Evolutionary conservation across 352 stramenopile species (phyloP).

Genomic region (Pythium scleroteichum): DNA sequence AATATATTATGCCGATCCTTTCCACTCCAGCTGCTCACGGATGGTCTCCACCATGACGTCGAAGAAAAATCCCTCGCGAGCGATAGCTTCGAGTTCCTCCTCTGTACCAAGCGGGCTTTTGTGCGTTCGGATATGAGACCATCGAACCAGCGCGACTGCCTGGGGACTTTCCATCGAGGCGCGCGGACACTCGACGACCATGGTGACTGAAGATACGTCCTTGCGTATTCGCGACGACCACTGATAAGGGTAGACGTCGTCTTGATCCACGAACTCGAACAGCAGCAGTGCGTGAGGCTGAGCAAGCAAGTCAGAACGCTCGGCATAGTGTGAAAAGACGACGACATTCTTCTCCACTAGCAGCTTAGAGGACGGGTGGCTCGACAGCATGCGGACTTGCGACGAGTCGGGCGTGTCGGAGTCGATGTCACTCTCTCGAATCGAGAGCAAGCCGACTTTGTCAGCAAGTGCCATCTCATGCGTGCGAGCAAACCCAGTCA

Average conservation of each 20-base stretch:
- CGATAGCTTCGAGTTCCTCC: neutral
- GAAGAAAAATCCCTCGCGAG: neutral
- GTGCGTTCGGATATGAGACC: slow-evolving; percentile 1
- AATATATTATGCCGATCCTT: neutral
- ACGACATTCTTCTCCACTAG: neutral
- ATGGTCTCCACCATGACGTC: slow-evolving; percentile 4
- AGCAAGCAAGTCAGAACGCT: neutral
- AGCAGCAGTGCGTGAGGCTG: slow-evolving; percentile 1
- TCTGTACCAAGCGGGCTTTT: neutral
- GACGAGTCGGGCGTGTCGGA: neutral
- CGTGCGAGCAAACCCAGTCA: neutral
- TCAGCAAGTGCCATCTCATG: slow-evolving; percentile 8
- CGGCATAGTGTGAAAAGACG: neutral
- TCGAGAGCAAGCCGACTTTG: slow-evolving; percentile 6
- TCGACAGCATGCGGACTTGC: slow-evolving; percentile 1
- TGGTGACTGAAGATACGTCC: neutral
- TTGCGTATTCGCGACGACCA: neutral
- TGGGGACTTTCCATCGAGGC: neutral
- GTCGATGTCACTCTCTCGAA: slow-evolving; percentile 1
- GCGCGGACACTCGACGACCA: neutral
- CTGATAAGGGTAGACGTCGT: slow-evolving; percentile 3
- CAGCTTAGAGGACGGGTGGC: neutral
- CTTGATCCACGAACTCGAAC: slow-evolving; percentile 1
- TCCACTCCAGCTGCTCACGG: slow-evolving; percentile 3
- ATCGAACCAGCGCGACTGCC: neutral